Evolutionary conservation across 805 yeast genomes (phyloP).

Genomic region (Saturnispora quitensis): DNA sequence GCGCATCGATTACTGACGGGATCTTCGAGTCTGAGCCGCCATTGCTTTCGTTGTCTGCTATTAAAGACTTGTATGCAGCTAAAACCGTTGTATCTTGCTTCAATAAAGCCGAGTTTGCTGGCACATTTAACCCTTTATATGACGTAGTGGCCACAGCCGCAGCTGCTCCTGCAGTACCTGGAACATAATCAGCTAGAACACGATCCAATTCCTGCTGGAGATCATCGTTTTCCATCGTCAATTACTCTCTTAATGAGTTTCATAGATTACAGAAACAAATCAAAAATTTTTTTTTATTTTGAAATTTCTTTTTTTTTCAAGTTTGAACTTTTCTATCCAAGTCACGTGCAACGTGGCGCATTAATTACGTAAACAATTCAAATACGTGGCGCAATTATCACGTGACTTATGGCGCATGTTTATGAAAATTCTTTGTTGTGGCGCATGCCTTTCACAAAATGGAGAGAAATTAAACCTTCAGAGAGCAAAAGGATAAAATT

Average conservation of each 20-base stretch:
- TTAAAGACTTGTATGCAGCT: conserved; percentile 21
- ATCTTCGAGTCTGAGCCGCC: conserved; percentile 12
- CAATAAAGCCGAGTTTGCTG: conserved; percentile 28
- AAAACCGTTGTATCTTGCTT: conserved; percentile 19
- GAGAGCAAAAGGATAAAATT: neutral
- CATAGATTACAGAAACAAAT: neutral
- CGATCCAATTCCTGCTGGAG: conserved; percentile 8
- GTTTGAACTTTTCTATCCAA: too few relatives aligned
- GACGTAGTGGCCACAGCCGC: conserved; percentile 3
- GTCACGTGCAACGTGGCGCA: conserved; percentile 1
- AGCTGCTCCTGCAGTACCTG: neutral
- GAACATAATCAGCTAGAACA: conserved; percentile 7
- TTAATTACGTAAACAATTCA: neutral
- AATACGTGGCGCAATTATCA: neutral
- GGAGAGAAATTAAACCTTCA: neutral
- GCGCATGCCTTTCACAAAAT: neutral
- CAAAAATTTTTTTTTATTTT: neutral
- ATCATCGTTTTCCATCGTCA: conserved; percentile 7
- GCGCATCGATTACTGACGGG: conserved; percentile 31
- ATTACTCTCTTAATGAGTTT: neutral
- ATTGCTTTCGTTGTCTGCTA: conserved; percentile 15
- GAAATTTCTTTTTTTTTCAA: neutral
- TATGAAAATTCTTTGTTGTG: neutral
- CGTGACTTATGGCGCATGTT: conserved; percentile 1
- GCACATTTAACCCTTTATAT: conserved; percentile 27